Evolutionary conservation across 495 filamentous ascomycete species (phyloP).

Genomic region (Daldinia loculata): DNA sequence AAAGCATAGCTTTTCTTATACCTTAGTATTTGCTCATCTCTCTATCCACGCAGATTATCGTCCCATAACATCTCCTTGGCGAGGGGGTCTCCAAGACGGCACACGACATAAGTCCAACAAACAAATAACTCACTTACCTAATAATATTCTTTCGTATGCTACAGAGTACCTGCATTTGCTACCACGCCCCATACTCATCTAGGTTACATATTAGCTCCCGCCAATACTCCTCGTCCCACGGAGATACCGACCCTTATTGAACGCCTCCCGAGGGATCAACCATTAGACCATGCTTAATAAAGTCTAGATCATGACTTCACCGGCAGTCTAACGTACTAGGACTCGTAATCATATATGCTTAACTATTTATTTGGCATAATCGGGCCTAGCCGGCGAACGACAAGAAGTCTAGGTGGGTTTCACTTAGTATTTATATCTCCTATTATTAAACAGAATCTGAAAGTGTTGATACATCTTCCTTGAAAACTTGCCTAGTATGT

Average conservation of each 20-base stretch:
- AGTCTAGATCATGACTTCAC: slow-evolving; percentile 5
- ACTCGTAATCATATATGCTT: not conserved
- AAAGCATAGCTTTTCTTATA: slow-evolving; percentile 6
- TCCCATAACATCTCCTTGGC: slow-evolving; percentile 10
- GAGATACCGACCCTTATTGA: slow-evolving; percentile 9
- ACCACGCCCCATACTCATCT: not conserved
- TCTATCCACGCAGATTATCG: not conserved
- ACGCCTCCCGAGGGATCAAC: not conserved
- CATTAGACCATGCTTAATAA: not conserved
- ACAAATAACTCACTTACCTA: not conserved
- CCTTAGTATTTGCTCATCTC: slow-evolving; percentile 1
- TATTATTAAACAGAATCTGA: not conserved
- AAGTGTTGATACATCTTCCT: no score
- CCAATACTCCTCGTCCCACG: not conserved
- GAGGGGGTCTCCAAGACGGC: not conserved
- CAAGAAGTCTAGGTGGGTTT: not conserved
- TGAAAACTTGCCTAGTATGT: no score
- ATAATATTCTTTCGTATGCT: not conserved
- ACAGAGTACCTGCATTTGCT: slow-evolving; percentile 5
- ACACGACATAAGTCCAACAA: not conserved
- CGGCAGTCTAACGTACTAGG: not conserved
- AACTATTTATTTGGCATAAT: not conserved
- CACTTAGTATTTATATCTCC: not conserved
- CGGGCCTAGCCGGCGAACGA: not conserved
- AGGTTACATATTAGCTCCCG: slow-evolving; percentile 6